Evolutionary conservation across 768 basidiomycete species (phyloP).

Genomic region (Cystofilobasidium bisporidii): DNA sequence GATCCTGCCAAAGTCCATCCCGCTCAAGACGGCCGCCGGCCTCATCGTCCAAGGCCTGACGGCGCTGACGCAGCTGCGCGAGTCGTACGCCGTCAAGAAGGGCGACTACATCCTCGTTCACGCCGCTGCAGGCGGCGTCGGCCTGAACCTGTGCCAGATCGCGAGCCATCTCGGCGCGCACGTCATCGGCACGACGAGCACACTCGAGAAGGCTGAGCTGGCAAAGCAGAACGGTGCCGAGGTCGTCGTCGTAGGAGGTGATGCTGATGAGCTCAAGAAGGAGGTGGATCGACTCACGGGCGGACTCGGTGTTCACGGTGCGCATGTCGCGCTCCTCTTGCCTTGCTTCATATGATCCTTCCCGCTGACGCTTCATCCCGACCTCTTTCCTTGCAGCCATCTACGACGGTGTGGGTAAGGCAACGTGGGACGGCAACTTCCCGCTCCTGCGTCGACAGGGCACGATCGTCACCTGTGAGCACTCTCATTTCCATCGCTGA

Average conservation of each 20-base stretch:
- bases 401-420: constrained; percentile 94
- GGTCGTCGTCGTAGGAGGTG: constrained; percentile 71
- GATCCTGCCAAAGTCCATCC: constrained; percentile 37
- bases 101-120: constrained; percentile 71
- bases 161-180: constrained; percentile 66
- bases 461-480: constrained; percentile 25
- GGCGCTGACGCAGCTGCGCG: constrained; percentile 63
- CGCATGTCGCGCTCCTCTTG: not conserved
- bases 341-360: too few relatives aligned
- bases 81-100: constrained; percentile 70
- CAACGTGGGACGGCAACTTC: constrained; percentile 55
- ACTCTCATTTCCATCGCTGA: too few relatives aligned
- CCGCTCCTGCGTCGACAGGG: constrained; percentile 19
- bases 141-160: constrained; percentile 48
- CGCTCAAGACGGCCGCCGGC: constrained; percentile 58
- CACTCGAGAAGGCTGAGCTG: constrained; percentile 66
- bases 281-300: constrained; percentile 65
- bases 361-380: not conserved
- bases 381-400: constrained; percentile 44
- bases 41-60: constrained; percentile 62
- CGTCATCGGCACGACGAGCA: constrained; percentile 89
- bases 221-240: constrained; percentile 72
- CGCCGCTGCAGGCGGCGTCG: constrained; percentile 85
- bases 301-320: constrained; percentile 52
- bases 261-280: constrained; percentile 59